Percentiles rank a stretch among this genome's conserved stretches.
phyloP scores from a whole-genome alignment of 805 yeast genomes.

The Starmerella etchellsii region DNA sequence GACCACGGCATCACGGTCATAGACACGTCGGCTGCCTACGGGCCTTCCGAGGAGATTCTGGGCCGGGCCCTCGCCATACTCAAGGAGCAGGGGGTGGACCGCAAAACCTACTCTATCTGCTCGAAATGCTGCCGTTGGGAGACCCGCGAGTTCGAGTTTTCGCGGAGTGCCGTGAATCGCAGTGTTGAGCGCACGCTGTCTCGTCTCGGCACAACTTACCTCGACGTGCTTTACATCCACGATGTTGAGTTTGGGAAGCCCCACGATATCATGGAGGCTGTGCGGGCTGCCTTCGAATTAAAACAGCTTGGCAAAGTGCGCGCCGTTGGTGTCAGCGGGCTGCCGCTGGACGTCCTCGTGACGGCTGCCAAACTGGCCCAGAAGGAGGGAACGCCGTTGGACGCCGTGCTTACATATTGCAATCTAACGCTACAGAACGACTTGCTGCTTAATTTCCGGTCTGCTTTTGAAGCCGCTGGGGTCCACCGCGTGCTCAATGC shows the following conservation, averaged over 20 bases:
- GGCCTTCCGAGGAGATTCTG: conserved; percentile 64
- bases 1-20: conserved; percentile 58
- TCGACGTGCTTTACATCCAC: conserved; percentile 77
- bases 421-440: conserved; percentile 75
- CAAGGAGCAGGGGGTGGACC: conserved; percentile 24
- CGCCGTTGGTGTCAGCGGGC: conserved; percentile 73
- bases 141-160: conserved; percentile 62
- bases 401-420: conserved; percentile 64
- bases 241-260: conserved; percentile 71
- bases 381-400: conserved; percentile 46
- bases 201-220: conserved; percentile 51
- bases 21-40: conserved; percentile 90
- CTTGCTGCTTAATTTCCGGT: conserved; percentile 35
- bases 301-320: conserved; percentile 50
- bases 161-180: conserved; percentile 42
- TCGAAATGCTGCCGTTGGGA: conserved; percentile 77
- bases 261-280: conserved; percentile 45
- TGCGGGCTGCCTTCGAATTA: conserved; percentile 44
- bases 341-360: conserved; percentile 61
- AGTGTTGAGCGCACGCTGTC: conserved; percentile 56
- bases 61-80: conserved; percentile 48
- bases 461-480: conserved; percentile 37
- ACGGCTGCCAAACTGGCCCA: conserved; percentile 34
- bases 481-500: conserved; percentile 59
- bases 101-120: conserved; percentile 57